phyloP scores from a whole-genome alignment of 1,284 basidiomycete genomes.

The Sanghuangporus baumii region DNA sequence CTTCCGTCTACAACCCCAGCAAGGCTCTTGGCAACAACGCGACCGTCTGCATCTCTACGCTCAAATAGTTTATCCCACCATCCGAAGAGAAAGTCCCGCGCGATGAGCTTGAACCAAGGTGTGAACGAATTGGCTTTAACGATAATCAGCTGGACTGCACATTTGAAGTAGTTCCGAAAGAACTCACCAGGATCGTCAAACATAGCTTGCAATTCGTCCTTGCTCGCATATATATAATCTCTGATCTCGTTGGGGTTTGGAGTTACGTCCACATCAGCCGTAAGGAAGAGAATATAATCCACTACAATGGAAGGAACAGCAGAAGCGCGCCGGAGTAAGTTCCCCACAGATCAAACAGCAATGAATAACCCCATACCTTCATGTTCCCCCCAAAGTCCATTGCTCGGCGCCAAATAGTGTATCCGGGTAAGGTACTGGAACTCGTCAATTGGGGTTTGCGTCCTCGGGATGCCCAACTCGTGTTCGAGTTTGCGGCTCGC shows the following conservation, averaged over 20 bases:
- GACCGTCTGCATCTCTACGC: slow-evolving; percentile 53
- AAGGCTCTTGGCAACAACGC: slow-evolving; percentile 63
- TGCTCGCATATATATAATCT: slow-evolving; percentile 88
- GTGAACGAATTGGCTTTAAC: slow-evolving; percentile 83
- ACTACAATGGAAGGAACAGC: slow-evolving; percentile 45
- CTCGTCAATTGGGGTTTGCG: slow-evolving; percentile 74
- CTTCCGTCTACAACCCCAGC: slow-evolving; percentile 65
- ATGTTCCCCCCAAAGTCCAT: slow-evolving; percentile 97
- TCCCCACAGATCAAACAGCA: background rate
- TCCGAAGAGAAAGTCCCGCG: slow-evolving; percentile 92
- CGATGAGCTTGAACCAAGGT: slow-evolving; percentile 99
- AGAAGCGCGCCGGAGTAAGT: background rate
- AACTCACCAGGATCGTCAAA: slow-evolving; percentile 74
- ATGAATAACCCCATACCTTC: slow-evolving; percentile 61
- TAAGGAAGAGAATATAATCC: slow-evolving; percentile 97
- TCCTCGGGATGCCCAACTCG: slow-evolving; percentile 87
- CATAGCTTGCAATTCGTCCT: slow-evolving; percentile 85
- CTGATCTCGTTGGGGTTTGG: slow-evolving; percentile 92
- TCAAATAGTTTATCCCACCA: slow-evolving; percentile 94
- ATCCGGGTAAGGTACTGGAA: slow-evolving; percentile 97
- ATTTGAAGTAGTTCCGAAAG: background rate
- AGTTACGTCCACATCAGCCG: slow-evolving; percentile 80
- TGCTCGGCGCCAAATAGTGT: slow-evolving; percentile 93
- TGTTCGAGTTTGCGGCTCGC: slow-evolving; percentile 95
- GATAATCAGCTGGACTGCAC: background rate